Evolutionary conservation across 78 protist species (phyloP).

Genomic region (Chrysochromulina tobinii): DNA sequence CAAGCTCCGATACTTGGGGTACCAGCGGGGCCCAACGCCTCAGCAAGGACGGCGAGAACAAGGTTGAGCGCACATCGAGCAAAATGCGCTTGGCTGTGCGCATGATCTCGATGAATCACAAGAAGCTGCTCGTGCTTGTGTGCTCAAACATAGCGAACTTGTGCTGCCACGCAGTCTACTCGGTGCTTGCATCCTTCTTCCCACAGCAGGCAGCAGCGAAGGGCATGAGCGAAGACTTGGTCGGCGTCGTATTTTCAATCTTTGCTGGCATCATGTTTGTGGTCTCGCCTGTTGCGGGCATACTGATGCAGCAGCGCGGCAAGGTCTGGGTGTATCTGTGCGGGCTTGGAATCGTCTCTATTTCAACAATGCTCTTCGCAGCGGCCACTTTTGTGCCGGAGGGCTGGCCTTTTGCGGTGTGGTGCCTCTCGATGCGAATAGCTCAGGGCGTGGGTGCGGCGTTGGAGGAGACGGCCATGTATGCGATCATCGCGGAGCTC

Average conservation of each 20-base stretch:
- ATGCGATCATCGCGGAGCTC: neutral
- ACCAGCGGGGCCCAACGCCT: no score
- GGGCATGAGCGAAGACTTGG: neutral
- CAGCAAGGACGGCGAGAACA: no score
- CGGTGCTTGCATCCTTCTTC: neutral
- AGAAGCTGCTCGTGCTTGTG: neutral
- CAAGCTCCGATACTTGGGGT: no score
- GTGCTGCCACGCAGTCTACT: neutral
- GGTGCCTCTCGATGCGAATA: neutral
- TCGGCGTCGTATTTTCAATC: neutral
- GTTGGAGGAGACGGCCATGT: conserved; percentile 8
- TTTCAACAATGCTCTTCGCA: neutral
- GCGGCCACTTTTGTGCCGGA: neutral
- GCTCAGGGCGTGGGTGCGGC: neutral
- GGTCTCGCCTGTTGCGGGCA: neutral
- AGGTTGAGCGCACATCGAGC: no score
- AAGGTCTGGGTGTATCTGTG: neutral
- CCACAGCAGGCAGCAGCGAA: neutral
- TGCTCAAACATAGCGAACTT: neutral
- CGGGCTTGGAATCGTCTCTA: neutral
- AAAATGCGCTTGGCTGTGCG: no score
- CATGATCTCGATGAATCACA: no score
- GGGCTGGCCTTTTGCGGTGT: neutral
- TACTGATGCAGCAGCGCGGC: neutral
- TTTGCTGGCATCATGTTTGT: neutral